phyloP scores from a whole-genome alignment of 2,329 filamentous ascomycete species.

The Dothistroma septosporum region DNA sequence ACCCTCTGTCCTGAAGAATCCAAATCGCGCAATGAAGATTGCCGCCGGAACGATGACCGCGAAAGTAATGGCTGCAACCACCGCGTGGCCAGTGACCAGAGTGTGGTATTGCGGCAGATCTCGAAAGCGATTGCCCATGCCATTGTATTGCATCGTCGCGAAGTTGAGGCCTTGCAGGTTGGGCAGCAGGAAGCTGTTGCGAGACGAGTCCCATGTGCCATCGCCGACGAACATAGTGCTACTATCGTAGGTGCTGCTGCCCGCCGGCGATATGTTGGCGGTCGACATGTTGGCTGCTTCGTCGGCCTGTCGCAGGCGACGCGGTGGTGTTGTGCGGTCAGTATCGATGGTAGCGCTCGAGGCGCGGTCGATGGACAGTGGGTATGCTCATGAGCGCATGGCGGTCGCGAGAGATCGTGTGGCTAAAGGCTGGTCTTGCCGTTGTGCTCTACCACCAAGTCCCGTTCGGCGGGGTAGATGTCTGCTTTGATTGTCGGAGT shows the following conservation, averaged over 20 bases:
- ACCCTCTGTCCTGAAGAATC: conserved; percentile 56
- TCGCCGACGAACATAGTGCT: conserved; percentile 74
- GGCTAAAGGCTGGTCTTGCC: background rate
- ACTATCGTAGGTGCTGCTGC: conserved; percentile 68
- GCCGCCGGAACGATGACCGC: conserved; percentile 68
- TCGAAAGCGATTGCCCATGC: conserved; percentile 78
- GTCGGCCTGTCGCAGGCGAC: conserved; percentile 3
- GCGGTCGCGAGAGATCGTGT: conserved; percentile 1
- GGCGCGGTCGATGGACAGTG: conserved; percentile 6
- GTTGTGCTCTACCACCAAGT: background rate
- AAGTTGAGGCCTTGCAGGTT: conserved; percentile 74
- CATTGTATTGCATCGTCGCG: conserved; percentile 80
- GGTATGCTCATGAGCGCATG: conserved; percentile 8
- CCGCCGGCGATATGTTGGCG: conserved; percentile 58
- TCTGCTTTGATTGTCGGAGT: background rate
- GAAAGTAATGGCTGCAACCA: conserved; percentile 69
- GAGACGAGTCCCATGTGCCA: conserved; percentile 75
- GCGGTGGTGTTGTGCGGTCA: background rate
- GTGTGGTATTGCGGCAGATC: conserved; percentile 65
- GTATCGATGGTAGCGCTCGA: conserved; percentile 5
- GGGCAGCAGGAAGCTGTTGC: conserved; percentile 73
- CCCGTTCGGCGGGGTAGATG: background rate
- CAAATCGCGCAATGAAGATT: conserved; percentile 62
- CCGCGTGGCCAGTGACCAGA: conserved; percentile 66
- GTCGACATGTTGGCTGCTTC: conserved; percentile 25